Evolutionary conservation across 2,329 filamentous ascomycete genomes (phyloP).

Genomic region (Alternaria sp.): DNA sequence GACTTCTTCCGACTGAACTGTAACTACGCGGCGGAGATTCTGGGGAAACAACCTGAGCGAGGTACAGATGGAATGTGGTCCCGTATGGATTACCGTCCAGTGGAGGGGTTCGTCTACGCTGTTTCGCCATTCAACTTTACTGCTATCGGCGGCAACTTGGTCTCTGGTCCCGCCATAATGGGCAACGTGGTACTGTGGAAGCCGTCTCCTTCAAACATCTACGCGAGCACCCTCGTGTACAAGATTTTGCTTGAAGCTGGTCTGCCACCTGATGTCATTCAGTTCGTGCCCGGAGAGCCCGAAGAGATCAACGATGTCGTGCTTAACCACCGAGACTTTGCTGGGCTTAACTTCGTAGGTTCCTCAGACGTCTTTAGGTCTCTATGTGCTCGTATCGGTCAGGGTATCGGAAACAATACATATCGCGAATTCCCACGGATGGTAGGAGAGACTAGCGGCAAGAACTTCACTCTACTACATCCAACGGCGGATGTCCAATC

Average conservation of each 20-base stretch:
- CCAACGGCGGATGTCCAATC: slow-evolving; percentile 76
- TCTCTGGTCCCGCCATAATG: slow-evolving; percentile 80
- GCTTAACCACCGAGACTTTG: slow-evolving; percentile 77
- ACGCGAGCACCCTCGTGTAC: slow-evolving; percentile 85
- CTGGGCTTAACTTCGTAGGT: slow-evolving; percentile 91
- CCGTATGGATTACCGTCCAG: slow-evolving; percentile 81
- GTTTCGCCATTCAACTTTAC: slow-evolving; percentile 96
- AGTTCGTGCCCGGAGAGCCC: slow-evolving; percentile 88
- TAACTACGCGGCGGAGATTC: slow-evolving; percentile 87
- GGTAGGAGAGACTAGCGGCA: slow-evolving; percentile 87
- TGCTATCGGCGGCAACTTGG: slow-evolving; percentile 86
- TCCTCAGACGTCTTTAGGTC: slow-evolving; percentile 88
- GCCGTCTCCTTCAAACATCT: slow-evolving; percentile 82
- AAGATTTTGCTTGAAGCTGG: slow-evolving; percentile 91
- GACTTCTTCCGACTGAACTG: slow-evolving; percentile 94
- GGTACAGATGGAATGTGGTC: slow-evolving; percentile 84
- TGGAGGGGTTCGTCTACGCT: slow-evolving; percentile 94
- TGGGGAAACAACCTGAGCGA: slow-evolving; percentile 82
- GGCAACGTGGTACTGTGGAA: slow-evolving; percentile 97
- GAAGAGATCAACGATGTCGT: slow-evolving; percentile 79
- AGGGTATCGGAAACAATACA: slow-evolving; percentile 76
- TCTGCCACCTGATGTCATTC: slow-evolving; percentile 83
- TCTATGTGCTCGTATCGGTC: slow-evolving; percentile 82
- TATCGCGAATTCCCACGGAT: slow-evolving; percentile 86
- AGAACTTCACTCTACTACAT: slow-evolving; percentile 89